These are phyloP conservation scores for Pseudonitzschia pungens DNA, from an alignment of 108 stramenopile genomes.

Conservation along the genomic window DNA sequence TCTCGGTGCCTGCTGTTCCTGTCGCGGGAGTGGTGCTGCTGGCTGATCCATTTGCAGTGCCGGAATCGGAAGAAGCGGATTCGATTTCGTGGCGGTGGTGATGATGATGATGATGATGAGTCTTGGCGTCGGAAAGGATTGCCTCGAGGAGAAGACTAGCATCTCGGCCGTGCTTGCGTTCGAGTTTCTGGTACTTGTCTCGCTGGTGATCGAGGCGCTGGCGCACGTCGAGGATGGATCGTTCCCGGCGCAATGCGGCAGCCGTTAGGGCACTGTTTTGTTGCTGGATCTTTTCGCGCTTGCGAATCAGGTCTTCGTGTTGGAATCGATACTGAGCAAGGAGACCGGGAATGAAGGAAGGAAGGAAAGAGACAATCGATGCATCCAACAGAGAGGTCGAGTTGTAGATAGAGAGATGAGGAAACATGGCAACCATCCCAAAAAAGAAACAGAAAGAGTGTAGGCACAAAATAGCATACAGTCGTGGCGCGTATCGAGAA, in stretches of 20 bases:
- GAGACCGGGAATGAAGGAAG: background rate
- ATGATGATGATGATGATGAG: too few species aligned
- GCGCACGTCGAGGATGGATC: background rate
- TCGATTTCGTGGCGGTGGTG: background rate
- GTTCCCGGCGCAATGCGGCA: background rate
- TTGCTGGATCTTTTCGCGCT: constrained; percentile 31
- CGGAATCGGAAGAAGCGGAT: background rate
- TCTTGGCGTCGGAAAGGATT: background rate
- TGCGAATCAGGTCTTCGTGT: constrained; percentile 27
- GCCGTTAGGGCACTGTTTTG: background rate
- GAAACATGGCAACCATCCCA: too few species aligned
- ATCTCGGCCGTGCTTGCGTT: constrained; percentile 1
- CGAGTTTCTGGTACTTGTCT: constrained; percentile 1
- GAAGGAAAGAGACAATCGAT: background rate
- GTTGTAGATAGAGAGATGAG: background rate
- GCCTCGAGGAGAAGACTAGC: background rate
- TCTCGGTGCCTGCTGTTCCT: background rate
- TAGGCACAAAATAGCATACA: too few species aligned
- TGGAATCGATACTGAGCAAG: constrained; percentile 20
- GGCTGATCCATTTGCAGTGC: background rate
- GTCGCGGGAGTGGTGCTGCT: background rate
- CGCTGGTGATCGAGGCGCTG: constrained; percentile 7
- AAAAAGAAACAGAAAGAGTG: background rate
- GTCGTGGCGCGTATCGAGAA: too few species aligned
- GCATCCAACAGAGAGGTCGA: background rate